Evolutionary conservation across 805 yeast genomes (phyloP).

Genomic region (Priceomyces carsonii): DNA sequence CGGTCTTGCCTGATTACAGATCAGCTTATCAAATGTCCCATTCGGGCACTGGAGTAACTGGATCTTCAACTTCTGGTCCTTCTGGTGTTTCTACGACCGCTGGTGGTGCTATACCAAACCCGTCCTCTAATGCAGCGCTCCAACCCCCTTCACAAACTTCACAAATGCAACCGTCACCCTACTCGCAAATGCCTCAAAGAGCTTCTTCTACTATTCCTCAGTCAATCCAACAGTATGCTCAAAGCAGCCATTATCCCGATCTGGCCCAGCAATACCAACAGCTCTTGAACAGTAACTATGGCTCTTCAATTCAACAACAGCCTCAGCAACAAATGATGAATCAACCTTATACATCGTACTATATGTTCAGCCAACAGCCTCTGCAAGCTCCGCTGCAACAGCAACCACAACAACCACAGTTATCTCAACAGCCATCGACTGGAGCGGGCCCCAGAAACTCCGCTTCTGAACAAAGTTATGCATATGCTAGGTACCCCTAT

Average conservation of each 20-base stretch:
- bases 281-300: slow-evolving; percentile 11
- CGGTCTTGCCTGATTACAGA: slow-evolving; percentile 11
- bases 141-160: slow-evolving; percentile 9
- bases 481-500: slow-evolving; percentile 12
- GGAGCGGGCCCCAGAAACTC: slow-evolving; percentile 5
- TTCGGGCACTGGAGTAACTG: slow-evolving; percentile 4
- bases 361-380: slow-evolving; percentile 16
- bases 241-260: slow-evolving; percentile 17
- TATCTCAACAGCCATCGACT: slow-evolving; percentile 8
- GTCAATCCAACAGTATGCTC: slow-evolving; percentile 15
- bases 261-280: slow-evolving; percentile 16
- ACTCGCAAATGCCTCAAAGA: slow-evolving; percentile 14
- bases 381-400: slow-evolving; percentile 7
- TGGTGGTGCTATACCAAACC: slow-evolving; percentile 3
- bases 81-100: slow-evolving; percentile 23
- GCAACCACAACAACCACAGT: slow-evolving; percentile 8
- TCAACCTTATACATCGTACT: slow-evolving; percentile 18
- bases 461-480: slow-evolving; percentile 8
- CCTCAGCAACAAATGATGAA: slow-evolving; percentile 10
- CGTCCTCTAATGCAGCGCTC: slow-evolving; percentile 5
- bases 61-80: slow-evolving; percentile 13
- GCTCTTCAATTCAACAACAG: slow-evolving; percentile 9
- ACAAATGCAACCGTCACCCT: slow-evolving; percentile 17
- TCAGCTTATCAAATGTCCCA: slow-evolving; percentile 14
- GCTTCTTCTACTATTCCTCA: slow-evolving; percentile 10